phyloP scores from a whole-genome alignment of 257 asterid genomes.

The Eucommia ulmoides region DNA sequence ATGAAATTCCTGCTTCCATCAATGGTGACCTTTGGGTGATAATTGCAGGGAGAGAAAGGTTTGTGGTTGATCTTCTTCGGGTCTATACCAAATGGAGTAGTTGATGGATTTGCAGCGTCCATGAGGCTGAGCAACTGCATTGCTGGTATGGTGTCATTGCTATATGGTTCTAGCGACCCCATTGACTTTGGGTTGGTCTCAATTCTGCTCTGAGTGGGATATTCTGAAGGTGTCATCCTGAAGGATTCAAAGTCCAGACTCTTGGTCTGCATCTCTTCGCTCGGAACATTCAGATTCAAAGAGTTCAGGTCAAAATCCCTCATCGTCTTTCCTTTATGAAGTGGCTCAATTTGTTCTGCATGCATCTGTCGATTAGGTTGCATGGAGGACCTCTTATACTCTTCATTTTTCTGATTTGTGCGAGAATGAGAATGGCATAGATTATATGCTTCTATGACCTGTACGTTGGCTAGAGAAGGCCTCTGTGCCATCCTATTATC shows the following conservation, averaged over 20 bases:
- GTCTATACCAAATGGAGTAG: constrained; percentile 23
- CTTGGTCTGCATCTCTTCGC: constrained; percentile 12
- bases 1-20: constrained; percentile 27
- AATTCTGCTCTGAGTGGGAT: not conserved
- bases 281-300: constrained; percentile 9
- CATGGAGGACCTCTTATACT: constrained; percentile 8
- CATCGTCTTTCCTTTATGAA: constrained; percentile 23
- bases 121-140: constrained; percentile 69
- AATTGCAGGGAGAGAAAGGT: constrained; percentile 33
- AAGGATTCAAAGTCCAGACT: not conserved
- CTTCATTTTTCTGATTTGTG: constrained; percentile 11
- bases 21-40: constrained; percentile 30
- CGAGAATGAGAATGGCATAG: constrained; percentile 11
- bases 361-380: constrained; percentile 6
- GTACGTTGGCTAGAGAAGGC: not conserved
- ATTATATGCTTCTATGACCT: not conserved
- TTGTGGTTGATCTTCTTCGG: constrained; percentile 25
- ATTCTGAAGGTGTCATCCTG: not conserved
- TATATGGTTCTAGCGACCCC: constrained; percentile 36
- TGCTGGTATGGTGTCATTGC: constrained; percentile 63
- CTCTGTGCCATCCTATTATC: not conserved
- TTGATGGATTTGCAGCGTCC: constrained; percentile 35
- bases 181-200: constrained; percentile 13
- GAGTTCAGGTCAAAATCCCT: constrained; percentile 17
- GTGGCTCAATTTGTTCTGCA: constrained; percentile 4